Percentiles rank a stretch among this genome's conserved stretches.
phyloP scores from a whole-genome alignment of 179 eudicot genomes.

The Drosera spatulata region DNA sequence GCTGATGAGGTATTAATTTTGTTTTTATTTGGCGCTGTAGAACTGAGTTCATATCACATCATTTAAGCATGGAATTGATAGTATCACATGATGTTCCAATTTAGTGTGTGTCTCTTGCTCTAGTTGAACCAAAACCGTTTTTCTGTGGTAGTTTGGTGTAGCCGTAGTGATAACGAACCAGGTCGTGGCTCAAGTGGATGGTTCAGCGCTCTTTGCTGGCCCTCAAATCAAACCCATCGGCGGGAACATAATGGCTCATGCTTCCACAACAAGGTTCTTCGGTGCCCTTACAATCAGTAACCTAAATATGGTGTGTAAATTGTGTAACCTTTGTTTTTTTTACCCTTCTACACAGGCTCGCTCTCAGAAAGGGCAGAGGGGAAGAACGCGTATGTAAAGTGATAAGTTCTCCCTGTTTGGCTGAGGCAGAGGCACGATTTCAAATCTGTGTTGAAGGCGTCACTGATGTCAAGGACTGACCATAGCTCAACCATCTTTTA shows the following conservation, averaged over 20 bases:
- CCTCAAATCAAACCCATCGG: constrained; percentile 96
- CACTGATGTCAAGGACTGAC: constrained; percentile 75
- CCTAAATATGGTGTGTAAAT: too few species aligned
- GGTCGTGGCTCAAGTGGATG: constrained; percentile 97
- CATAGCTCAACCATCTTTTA: too few species aligned
- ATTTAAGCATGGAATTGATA: too few species aligned
- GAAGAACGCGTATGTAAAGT: constrained; percentile 98
- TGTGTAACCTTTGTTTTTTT: too few species aligned
- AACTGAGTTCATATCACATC: too few species aligned
- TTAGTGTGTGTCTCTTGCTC: background rate
- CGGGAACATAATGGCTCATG: constrained; percentile 99
- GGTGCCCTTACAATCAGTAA: background rate
- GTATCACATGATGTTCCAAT: too few species aligned
- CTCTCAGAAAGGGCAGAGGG: constrained; percentile 84
- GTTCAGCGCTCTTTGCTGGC: constrained; percentile 89
- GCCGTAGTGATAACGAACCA: constrained; percentile 98
- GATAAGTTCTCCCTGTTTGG: constrained; percentile 90
- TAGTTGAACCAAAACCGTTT: background rate
- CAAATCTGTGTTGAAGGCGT: constrained; percentile 78
- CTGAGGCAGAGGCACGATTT: constrained; percentile 97
- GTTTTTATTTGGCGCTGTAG: background rate
- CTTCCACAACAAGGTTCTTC: constrained; percentile 83
- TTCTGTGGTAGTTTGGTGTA: constrained; percentile 62
- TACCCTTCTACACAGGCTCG: constrained; percentile 43
- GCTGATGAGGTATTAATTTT: constrained; percentile 67